Conservation (phyloP, 768 basidiomycete species). For the Lyophyllum semitale region DNA sequence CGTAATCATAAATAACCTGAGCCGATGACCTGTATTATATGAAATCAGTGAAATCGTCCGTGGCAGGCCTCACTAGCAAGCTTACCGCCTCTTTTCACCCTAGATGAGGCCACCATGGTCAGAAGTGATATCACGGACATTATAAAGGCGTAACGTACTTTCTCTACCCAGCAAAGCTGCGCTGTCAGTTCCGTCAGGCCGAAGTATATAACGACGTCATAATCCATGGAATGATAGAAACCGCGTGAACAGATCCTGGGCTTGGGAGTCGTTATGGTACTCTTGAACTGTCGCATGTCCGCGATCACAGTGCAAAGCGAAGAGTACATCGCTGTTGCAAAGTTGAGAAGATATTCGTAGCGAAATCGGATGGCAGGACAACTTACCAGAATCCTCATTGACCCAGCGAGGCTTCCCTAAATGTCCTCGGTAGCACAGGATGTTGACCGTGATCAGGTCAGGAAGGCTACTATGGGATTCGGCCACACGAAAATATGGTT, state of each 20-base stretch:
- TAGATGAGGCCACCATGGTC: too few relatives aligned
- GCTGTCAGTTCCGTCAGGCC: slow-evolving; percentile 56
- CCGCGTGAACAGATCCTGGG: neutral
- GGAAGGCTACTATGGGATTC: neutral
- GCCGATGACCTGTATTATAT: slow-evolving; percentile 12
- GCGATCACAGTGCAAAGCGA: slow-evolving; percentile 18
- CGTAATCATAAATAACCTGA: slow-evolving; percentile 11
- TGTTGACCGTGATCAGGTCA: neutral
- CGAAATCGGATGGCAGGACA: neutral
- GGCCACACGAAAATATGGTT: slow-evolving; percentile 1
- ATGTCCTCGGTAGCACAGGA: slow-evolving; percentile 24
- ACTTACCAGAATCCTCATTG: slow-evolving; percentile 22
- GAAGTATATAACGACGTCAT: slow-evolving; percentile 48
- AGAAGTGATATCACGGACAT: neutral
- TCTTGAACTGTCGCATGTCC: slow-evolving; percentile 10
- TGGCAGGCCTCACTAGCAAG: neutral
- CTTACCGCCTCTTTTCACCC: slow-evolving; percentile 38
- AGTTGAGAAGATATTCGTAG: neutral
- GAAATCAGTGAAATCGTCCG: too few relatives aligned
- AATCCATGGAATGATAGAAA: slow-evolving; percentile 31
- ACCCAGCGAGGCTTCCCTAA: slow-evolving; percentile 22
- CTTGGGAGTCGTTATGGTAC: neutral
- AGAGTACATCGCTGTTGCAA: slow-evolving; percentile 16
- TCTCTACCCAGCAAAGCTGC: slow-evolving; percentile 51
- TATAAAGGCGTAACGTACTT: slow-evolving; percentile 32